Base-by-base conservation (phyloP, 164 flowering plant genomes). In the Malania oleifera region DNA sequence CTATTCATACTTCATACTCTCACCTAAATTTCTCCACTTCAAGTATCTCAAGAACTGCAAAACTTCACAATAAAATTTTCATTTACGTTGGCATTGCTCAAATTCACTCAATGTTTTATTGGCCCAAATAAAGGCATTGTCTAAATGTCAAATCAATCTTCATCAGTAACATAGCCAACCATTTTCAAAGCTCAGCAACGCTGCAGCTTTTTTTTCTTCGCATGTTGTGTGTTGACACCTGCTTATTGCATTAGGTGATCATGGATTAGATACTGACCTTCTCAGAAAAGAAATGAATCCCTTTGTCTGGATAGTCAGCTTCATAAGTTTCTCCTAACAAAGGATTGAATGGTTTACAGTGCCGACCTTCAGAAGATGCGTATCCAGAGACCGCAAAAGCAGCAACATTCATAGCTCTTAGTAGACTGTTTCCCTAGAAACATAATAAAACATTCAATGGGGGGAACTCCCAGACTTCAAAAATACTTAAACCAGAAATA, bases 311-410 rank as follows among this genome's bases (percentile, higher is more conserved):
- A 68, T 66, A 92, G 60, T 92, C 93, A 52, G 98, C 98, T 68
- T 92, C 98, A 75, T 87, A 92, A 48, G 98, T 92, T 78, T 92
- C 98, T 56, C 98, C 98, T 38, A 92, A 64, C 72, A 92, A 72
- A 43, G 98, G 98, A 77, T 92, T 92, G 72, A 92, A 92, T 17
- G 98, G 98, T 75, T 92, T 92, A 60, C 98, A 87, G 56, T 79
- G 84, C 9, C 98, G 83, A 28, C 96, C 96, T 63, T 85, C 91
- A 26, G 96, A 73, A 7, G 96, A 92, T 44, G 98, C 87, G 83
- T 92, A 92, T 37, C 88, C 98, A 64, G 98, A 92, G 51, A 86
- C 88, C 10, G 98, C 98, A 76, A 92, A 92, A 53, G 98, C 96
- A 71, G 96, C 98, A 57, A 92, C 96, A 67, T 86, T 69, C 51